Evolutionary conservation across 2,329 filamentous ascomycete species (phyloP).

Genomic region (Alternaria ethzedia): DNA sequence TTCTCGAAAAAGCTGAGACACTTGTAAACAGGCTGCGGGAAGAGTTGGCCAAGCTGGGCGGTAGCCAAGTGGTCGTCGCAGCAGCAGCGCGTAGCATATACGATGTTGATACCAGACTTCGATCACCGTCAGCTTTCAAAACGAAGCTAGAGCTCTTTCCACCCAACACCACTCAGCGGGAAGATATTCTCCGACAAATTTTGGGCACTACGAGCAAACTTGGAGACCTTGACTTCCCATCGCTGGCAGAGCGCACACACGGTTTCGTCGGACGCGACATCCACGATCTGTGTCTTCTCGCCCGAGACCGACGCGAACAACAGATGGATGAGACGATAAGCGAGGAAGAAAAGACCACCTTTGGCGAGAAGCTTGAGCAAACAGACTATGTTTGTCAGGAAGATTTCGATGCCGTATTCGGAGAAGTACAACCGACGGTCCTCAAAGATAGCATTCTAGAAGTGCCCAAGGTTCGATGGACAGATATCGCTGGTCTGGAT

Average conservation of each 20-base stretch:
- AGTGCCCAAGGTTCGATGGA: conserved; percentile 84
- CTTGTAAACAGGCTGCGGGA: conserved; percentile 29
- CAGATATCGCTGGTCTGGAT: conserved; percentile 85
- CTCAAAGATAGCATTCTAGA: conserved; percentile 91
- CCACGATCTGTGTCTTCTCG: conserved; percentile 65
- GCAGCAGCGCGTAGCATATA: conserved; percentile 76
- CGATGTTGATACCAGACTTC: conserved; percentile 73
- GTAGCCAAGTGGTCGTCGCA: conserved; percentile 71
- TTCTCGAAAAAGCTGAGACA: conserved; percentile 52
- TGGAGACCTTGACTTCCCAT: conserved; percentile 55
- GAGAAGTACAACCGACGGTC: conserved; percentile 76
- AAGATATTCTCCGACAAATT: conserved; percentile 70
- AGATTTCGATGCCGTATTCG: conserved; percentile 71
- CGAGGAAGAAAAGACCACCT: conserved; percentile 29
- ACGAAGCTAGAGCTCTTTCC: conserved; percentile 76
- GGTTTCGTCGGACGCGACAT: conserved; percentile 86
- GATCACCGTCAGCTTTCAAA: conserved; percentile 68
- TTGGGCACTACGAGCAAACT: conserved; percentile 56
- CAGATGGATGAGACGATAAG: conserved; percentile 22
- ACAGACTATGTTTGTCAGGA: conserved; percentile 40
- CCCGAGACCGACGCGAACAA: conserved; percentile 51
- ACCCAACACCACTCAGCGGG: conserved; percentile 73
- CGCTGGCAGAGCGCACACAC: conserved; percentile 77
- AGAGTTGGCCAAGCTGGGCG: conserved; percentile 59
- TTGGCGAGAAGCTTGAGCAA: conserved; percentile 24